Evolutionary conservation across 495 filamentous ascomycete species (phyloP).

Genomic region (Aspergillus nidulans): DNA sequence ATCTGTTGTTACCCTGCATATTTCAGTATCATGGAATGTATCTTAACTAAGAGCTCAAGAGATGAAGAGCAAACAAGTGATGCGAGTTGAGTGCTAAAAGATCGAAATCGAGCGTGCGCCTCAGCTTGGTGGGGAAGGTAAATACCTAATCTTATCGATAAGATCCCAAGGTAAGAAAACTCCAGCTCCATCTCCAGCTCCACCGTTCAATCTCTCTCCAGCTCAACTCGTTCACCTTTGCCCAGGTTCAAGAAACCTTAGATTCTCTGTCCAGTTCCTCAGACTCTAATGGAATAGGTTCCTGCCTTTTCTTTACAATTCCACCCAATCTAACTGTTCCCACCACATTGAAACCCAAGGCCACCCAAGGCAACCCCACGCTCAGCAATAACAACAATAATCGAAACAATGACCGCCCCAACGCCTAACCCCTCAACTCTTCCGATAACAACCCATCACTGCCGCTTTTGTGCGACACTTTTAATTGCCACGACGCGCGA

Average conservation of each 20-base stretch:
- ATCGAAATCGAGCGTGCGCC: too few relatives aligned
- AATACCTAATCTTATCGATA: not conserved
- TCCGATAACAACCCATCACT: slow-evolving; percentile 64
- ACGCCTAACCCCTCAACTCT: slow-evolving; percentile 7
- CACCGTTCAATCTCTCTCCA: not conserved
- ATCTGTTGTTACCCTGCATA: too few relatives aligned
- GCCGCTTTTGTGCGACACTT: slow-evolving; percentile 65
- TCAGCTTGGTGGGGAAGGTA: too few relatives aligned
- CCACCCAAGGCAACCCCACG: not conserved
- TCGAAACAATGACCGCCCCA: not conserved
- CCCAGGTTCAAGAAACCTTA: too few relatives aligned
- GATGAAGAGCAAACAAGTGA: too few relatives aligned
- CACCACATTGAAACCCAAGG: not conserved
- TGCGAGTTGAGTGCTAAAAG: too few relatives aligned
- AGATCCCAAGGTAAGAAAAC: not conserved
- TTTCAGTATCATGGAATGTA: too few relatives aligned
- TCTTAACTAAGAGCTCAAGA: too few relatives aligned
- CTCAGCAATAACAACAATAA: not conserved
- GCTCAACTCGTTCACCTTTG: too few relatives aligned
- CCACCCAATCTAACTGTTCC: not conserved
- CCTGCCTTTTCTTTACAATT: not conserved
- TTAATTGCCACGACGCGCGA: slow-evolving; percentile 61
- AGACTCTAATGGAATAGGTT: too few relatives aligned
- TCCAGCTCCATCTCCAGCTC: not conserved
- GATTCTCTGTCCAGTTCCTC: too few relatives aligned